Conservation (phyloP, 345 rosid genomes). For the Luvunga scandens region DNA sequence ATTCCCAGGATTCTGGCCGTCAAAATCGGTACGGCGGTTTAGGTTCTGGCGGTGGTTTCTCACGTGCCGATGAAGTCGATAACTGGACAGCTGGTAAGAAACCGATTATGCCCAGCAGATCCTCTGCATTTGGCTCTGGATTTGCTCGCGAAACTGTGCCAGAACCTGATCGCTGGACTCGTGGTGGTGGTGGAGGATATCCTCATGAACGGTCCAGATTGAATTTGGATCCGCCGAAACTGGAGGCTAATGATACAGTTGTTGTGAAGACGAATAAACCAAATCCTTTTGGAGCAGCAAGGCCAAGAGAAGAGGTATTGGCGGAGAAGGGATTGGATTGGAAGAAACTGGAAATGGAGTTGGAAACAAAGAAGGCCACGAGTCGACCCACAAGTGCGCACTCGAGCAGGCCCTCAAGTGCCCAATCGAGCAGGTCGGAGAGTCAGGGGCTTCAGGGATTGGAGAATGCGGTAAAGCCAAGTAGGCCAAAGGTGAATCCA, state of each 20-base stretch:
- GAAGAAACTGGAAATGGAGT: conserved; percentile 76
- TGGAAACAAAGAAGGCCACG: conserved; percentile 66
- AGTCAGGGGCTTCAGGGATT: conserved; percentile 51
- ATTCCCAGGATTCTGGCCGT: conserved; percentile 55
- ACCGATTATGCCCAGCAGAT: conserved; percentile 37
- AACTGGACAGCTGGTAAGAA: conserved; percentile 73
- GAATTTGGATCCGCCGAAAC: conserved; percentile 65
- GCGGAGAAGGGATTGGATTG: conserved; percentile 96
- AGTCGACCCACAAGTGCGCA: conserved; percentile 89
- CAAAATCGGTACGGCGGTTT: conserved; percentile 47
- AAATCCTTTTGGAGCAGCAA: conserved; percentile 88
- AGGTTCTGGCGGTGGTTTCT: conserved; percentile 46
- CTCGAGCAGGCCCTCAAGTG: conserved; percentile 94
- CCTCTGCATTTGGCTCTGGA: conserved; percentile 66
- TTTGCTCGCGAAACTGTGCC: conserved; percentile 48
- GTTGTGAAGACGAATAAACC: conserved; percentile 54
- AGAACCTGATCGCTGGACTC: conserved; percentile 65
- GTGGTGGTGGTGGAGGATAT: conserved; percentile 50
- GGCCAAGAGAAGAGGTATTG: conserved; percentile 89
- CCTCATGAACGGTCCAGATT: conserved; percentile 64
- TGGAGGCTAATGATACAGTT: conserved; percentile 40
- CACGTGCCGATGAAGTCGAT: conserved; percentile 84
- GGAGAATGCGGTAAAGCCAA: conserved; percentile 65
- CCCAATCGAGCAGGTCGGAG: conserved; percentile 81
- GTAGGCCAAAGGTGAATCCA: conserved; percentile 77